Evolutionary conservation across 352 stramenopile genomes (phyloP), one percentile per base, ranked within the genome.

Genomic region (Phytophthora rubi): DNA sequence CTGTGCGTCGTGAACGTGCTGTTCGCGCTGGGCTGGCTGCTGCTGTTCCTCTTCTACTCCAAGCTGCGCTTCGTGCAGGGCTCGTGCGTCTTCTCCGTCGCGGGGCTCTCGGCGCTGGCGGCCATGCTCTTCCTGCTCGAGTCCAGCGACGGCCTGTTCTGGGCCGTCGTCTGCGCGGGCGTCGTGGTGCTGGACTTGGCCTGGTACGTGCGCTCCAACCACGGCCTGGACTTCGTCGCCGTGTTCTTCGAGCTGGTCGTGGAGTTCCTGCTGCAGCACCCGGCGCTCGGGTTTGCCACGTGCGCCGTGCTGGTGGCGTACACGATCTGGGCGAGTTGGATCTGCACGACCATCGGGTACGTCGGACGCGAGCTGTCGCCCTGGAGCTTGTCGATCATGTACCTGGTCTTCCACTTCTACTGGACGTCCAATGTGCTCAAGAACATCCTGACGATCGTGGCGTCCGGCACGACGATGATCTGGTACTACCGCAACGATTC

Each of bases 391-490:
- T 84, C 72, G 28, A 84, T 95, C 64, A 65, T 95, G 6, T 89
- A 88, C 47, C 53, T 96, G 18, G 85, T 93, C 53, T 83, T 94
- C 42, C 89, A 96, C 68, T 94, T 95, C 55, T 96, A 96, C 75
- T 96, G 89, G 89, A 95, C 81, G 53, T 93, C 89, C 32, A 94
- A 96, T 60, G 72, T 96, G 15, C 86, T 96, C 61, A 94, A 94
- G 73, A 92, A 92, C 51, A 77, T 96, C 23, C 67, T 95, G 39
- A 93, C 87, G 0, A 80, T 94, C 39, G 80, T 96, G 21, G 83
- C 86, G 8, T 93, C 89, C 0, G 89, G 89, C 26, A 82, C 87
- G 52, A 93, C 87, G 6, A 91, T 94, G 70, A 88, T 94, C 47
- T 96, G 89, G 87, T 96, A 95, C 71, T 93, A 93, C 76, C 83